Evolutionary conservation across 306 rosid species (phyloP).

Genomic region (Lathyrus tuberosus): DNA sequence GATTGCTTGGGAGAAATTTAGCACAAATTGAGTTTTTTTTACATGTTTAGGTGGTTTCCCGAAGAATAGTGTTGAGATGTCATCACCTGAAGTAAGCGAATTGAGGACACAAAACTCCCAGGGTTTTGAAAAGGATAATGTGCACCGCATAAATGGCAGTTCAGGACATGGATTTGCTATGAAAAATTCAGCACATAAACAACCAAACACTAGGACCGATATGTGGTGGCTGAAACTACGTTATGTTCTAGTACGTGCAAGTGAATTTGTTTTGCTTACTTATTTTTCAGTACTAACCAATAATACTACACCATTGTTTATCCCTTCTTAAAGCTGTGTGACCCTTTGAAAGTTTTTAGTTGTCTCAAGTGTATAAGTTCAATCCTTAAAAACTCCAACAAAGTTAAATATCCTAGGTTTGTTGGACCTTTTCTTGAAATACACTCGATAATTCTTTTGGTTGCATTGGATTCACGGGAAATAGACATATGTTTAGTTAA

Average conservation of each 20-base stretch:
- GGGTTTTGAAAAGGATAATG: constrained; percentile 40
- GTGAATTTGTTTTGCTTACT: not conserved
- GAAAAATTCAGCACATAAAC: constrained; percentile 39
- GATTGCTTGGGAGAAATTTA: constrained; percentile 33
- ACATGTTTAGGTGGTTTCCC: constrained; percentile 59
- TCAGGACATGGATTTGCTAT: constrained; percentile 45
- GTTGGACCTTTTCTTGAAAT: constrained; percentile 27
- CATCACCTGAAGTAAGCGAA: constrained; percentile 51
- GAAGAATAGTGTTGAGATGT: constrained; percentile 44
- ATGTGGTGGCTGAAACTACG: constrained; percentile 81
- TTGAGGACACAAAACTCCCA: constrained; percentile 35
- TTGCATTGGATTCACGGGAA: not conserved
- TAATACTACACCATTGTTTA: constrained; percentile 5
- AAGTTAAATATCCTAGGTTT: constrained; percentile 12
- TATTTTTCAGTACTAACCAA: constrained; percentile 27
- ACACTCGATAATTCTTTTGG: constrained; percentile 14
- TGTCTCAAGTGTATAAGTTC: not conserved
- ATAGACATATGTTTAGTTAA: constrained; percentile 23
- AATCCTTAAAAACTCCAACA: not conserved
- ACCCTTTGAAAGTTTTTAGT: not conserved
- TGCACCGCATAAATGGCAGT: constrained; percentile 39
- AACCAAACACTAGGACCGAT: constrained; percentile 48
- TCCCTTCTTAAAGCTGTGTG: constrained; percentile 19
- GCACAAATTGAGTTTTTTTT: constrained; percentile 39
- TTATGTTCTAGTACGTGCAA: constrained; percentile 74